These are phyloP conservation scores for Coelastrella sp. DNA, from an alignment of 139 green algal genomes.

Conservation along the genomic window DNA sequence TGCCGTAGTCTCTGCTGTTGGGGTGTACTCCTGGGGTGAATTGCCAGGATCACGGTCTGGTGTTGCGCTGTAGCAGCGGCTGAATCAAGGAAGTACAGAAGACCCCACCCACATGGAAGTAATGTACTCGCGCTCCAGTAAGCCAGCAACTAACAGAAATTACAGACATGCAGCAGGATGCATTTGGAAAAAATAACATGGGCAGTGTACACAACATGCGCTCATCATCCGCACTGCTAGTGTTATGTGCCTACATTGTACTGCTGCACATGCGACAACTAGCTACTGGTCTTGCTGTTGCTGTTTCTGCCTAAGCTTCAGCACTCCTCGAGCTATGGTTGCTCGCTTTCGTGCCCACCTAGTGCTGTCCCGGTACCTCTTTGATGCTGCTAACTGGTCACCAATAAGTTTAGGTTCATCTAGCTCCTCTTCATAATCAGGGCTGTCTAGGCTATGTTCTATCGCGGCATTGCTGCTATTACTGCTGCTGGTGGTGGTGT, in stretches of 20 bases:
- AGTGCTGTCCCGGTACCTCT: conserved; percentile 3
- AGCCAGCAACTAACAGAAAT: too few relatives aligned
- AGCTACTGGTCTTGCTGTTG: not conserved
- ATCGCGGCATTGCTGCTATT: not conserved
- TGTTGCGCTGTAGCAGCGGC: too few relatives aligned
- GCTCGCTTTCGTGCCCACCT: conserved; percentile 10
- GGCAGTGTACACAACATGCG: too few relatives aligned
- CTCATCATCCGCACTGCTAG: too few relatives aligned
- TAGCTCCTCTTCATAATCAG: not conserved
- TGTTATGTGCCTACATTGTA: not conserved
- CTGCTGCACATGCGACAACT: not conserved
- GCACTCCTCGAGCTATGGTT: not conserved
- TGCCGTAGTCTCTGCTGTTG: too few relatives aligned
- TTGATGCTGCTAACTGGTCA: not conserved
- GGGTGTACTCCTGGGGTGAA: too few relatives aligned
- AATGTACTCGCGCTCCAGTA: too few relatives aligned
- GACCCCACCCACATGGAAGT: too few relatives aligned
- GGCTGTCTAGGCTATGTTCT: not conserved
- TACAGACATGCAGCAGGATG: too few relatives aligned
- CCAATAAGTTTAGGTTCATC: not conserved
- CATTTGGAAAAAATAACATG: too few relatives aligned
- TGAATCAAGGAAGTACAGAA: too few relatives aligned
- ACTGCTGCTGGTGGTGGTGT: not conserved
- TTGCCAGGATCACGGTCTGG: too few relatives aligned
- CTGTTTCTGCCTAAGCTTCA: not conserved